Evolutionary conservation across 441 rosid genomes (phyloP), one percentile per base, ranked within the genome.

Genomic region (Flueggea neowawraea): DNA sequence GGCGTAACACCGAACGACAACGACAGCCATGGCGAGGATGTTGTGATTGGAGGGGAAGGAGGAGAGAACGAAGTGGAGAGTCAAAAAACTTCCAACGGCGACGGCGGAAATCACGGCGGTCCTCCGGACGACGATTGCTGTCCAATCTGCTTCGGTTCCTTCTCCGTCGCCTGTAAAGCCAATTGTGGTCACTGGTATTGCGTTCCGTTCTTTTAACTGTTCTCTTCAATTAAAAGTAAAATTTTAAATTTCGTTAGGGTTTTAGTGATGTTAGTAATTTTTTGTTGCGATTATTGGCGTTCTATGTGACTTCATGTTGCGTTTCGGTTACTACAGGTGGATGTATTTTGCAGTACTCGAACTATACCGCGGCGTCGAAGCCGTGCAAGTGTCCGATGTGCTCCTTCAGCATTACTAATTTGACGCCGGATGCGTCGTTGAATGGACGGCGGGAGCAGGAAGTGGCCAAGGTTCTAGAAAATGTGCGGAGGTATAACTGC

Each of bases 141-240:
- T 71, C 83, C 97, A 44, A 75, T 91, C 17, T 91, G 96, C 71
- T 91, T 82, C 65, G 88, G 78, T 22, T 47, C 54, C 54, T 91
- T 87, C 74, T 71, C 61, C 60, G 71, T 80, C 55, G 92, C 96
- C 65, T 91, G 92, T 60, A 90, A 83, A 80, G 90, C 92, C 58
- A 87, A 85, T 72, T 91, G 96, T 84, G 83, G 91, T 58, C 97
- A 91, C 67, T 91, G 97, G 97, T 91, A 82, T 69, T 91, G 97
- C 78, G 96, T 96, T 91, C 57, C 90, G 85, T 55, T 58, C n/a
- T 60, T 22, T 22, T 22, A 22, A 22, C 28, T 22, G 28, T 22
- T 22, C 28, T 22, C 28, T 22, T 22, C 28, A 22, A 22, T 22
- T 22, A 22, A 22, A 22, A 22, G 28, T 22, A 22, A 22, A 22